Percentiles rank a stretch among this genome's conserved stretches.
Conservation (phyloP, 164 flowering plant genomes). For the Vitis vinifera region DNA sequence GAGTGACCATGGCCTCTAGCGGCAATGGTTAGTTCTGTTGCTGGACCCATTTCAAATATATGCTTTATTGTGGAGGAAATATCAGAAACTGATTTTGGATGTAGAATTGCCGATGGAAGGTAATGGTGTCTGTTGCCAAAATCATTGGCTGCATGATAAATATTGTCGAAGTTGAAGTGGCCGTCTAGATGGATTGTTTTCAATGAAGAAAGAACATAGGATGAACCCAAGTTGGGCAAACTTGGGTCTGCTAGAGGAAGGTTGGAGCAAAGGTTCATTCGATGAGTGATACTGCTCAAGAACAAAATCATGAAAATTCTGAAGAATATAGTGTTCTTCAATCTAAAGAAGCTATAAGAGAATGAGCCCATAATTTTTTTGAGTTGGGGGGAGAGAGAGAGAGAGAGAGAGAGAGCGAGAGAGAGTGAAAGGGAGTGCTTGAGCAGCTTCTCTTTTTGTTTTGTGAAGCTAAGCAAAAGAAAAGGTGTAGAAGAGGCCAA, state of each 20-base stretch:
- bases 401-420: conserved; percentile 19
- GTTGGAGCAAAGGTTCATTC: conserved; percentile 42
- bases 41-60: conserved; percentile 50
- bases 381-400: not conserved
- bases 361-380: conserved; percentile 30
- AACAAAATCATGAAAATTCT: conserved; percentile 37
- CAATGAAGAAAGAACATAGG: conserved; percentile 25
- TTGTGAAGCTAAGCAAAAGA: conserved; percentile 26
- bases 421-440: conserved; percentile 2
- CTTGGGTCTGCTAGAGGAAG: conserved; percentile 17
- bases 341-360: conserved; percentile 23
- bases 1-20: conserved; percentile 96
- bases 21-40: conserved; percentile 65
- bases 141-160: conserved; percentile 65
- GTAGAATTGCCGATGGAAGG: conserved; percentile 63
- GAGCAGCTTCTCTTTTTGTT: conserved; percentile 7
- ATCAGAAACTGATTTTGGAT: conserved; percentile 66
- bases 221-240: conserved; percentile 9
- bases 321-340: conserved; percentile 25
- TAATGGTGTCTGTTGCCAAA: conserved; percentile 65
- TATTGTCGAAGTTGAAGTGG: conserved; percentile 39
- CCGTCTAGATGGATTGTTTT: conserved; percentile 45
- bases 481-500: conserved; percentile 29
- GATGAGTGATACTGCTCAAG: conserved; percentile 34
- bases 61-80: conserved; percentile 56